Evolutionary conservation across 352 stramenopile genomes (phyloP), one percentile per base, ranked within the genome.

Genomic region (Blastocystis sp.): DNA sequence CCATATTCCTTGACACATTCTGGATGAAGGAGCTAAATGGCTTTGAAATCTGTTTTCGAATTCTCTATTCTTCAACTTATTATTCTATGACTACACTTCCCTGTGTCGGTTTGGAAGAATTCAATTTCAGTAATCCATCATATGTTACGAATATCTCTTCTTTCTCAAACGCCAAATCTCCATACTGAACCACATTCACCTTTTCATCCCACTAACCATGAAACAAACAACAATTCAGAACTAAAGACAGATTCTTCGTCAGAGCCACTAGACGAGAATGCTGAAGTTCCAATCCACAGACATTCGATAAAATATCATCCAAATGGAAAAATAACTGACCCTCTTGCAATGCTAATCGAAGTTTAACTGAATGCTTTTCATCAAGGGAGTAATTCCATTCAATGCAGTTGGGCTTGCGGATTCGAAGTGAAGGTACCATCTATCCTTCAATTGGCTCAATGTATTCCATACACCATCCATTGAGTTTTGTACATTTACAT

Each of bases 71-170:
- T 22, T 15, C 22, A 84, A 35, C 40, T 3, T 9, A 2, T 15
- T 9, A 24, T 15, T 48, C 27, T 17, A 64, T 40, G 22, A 22
- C 15, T 24, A 84, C 73, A 19, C 68, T 58, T 19, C 56, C 56
- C 1, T 30, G 13, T 1, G 19, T 19, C 4, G 59, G 51, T 13
- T 56, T 53, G 13, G 22, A 44, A 19, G 48, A 54, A 44, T 19
- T 27, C 44, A 84, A 27, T 19, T 42, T 53, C n/a, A 54, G 33
- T 17, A 84, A n/a, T 13, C 73, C 73, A n/a, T 64, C 73, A 42
- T 84, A 84, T 22, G 73, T 84, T 17, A 84, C 51, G 53, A 84
- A 84, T 13, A 84, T 42, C 73, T 64, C 73, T 35, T 84, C 73
- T 64, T 84, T 84, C 44, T 69, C 53, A 57, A 66, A 84, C 1